Base-by-base conservation (phyloP, 1,284 basidiomycete genomes). In the Trichosporon sp. region DNA sequence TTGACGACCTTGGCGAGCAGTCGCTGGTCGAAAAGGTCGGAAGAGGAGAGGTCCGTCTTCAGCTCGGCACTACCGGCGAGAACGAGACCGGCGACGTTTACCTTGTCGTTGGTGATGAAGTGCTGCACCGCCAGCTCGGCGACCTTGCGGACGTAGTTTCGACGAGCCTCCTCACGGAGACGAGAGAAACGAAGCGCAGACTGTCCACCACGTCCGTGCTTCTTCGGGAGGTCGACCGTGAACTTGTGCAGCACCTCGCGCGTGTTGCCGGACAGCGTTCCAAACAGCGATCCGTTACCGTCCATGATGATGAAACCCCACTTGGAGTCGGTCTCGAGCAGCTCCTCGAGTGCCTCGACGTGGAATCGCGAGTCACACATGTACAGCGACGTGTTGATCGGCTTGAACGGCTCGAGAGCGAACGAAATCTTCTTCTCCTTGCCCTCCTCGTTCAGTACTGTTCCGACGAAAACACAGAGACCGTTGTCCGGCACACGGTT, bases 311-410 rank as follows among this genome's bases (percentile, higher is more conserved):
- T 97, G 85, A 99, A 99, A 32, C 95, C 96, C 78, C 98, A 99
- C 76, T 92, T 92, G 70, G 93, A 91, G 80, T 99, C 96, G 32
- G 91, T 94, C 82, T 99, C 96, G 71, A 99, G 86, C 59, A 99
- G 87, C 79, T 99, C 96, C 58, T 92, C 91, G 34, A 99, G 86
- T 0, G 95, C 94, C 78, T 98, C 96, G 4, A 96, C 98, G 83
- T 98, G 95, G 84, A 99, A 99, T 81, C 98, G 96, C 85, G 96
- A 97, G 85, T 99, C 96, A 79, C 96, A 99, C 60, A 98, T 89
- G 83, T 99, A 99, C 57, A 99, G 87, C 19, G 94, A 93, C 89
- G 95, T 99, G 82, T 98, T 99, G 84, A 99, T 97, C 40, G 96
- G 95, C 81, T 97, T 93, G 80, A 93, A 91, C 14, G 95, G 95